Evolutionary conservation across 1,284 basidiomycete genomes (phyloP).

Genomic region (Laetiporus sulphureus): DNA sequence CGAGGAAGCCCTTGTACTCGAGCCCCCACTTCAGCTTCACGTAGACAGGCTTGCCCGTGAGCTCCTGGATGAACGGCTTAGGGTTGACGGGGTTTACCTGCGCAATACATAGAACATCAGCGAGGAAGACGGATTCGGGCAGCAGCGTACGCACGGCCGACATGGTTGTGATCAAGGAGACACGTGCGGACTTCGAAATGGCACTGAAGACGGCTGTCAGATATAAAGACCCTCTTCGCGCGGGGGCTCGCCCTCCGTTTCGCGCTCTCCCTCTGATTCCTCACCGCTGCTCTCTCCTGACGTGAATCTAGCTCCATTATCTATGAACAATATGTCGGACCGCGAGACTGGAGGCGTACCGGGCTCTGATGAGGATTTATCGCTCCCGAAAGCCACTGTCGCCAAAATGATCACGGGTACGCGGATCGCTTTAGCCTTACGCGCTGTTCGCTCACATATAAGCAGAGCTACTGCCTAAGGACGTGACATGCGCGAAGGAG

Average conservation of each 20-base stretch:
- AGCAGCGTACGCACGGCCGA: conserved; percentile 34
- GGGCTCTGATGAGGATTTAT: conserved; percentile 80
- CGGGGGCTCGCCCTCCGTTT: conserved; percentile 9
- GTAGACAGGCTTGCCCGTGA: conserved; percentile 95
- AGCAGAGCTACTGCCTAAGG: conserved; percentile 84
- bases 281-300: not conserved
- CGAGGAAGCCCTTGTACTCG: conserved; percentile 98
- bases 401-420: conserved; percentile 93
- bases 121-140: conserved; percentile 1
- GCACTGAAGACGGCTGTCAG: conserved; percentile 14
- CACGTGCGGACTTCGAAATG: conserved; percentile 57
- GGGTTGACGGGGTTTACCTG: conserved; percentile 95
- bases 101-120: conserved; percentile 12
- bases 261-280: conserved; percentile 1
- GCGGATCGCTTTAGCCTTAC: conserved; percentile 14
- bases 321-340: conserved; percentile 70
- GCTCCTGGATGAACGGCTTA: conserved; percentile 97
- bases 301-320: conserved; percentile 7
- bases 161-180: conserved; percentile 42
- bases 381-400: conserved; percentile 94
- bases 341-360: conserved; percentile 62
- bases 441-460: not conserved
- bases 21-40: conserved; percentile 98
- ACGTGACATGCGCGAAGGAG: conserved; percentile 91
- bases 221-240: conserved; percentile 14